Percentiles rank a stretch among this genome's conserved stretches.
Conservation (phyloP, 495 filamentous ascomycete genomes). For the Bryoglossum gracile region DNA sequence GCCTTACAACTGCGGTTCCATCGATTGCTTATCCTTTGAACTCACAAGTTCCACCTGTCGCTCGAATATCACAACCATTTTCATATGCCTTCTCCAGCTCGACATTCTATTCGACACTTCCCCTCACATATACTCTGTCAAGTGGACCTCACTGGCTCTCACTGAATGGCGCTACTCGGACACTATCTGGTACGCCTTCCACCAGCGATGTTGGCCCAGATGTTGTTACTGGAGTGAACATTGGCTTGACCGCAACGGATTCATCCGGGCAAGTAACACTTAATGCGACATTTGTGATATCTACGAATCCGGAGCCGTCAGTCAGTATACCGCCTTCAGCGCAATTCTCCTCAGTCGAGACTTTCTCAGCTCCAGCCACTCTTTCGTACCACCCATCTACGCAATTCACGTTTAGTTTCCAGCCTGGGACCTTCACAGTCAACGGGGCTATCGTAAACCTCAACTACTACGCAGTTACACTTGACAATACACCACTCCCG, state of each 20-base stretch:
- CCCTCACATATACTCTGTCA: slow-evolving; percentile 50
- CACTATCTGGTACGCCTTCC: slow-evolving; percentile 52
- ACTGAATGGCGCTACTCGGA: slow-evolving; percentile 48
- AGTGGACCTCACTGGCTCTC: slow-evolving; percentile 58
- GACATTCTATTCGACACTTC: slow-evolving; percentile 49
- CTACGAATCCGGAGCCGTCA: slow-evolving; percentile 42
- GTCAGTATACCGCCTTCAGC: slow-evolving; percentile 17
- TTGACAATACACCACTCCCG: slow-evolving; percentile 73
- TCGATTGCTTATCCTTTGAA: slow-evolving; percentile 57
- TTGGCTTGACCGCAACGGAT: slow-evolving; percentile 47
- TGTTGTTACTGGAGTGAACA: slow-evolving; percentile 42
- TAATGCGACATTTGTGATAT: slow-evolving; percentile 50
- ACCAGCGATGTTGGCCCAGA: slow-evolving; percentile 40
- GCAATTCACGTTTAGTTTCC: slow-evolving; percentile 18
- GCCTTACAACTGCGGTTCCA: slow-evolving; percentile 27
- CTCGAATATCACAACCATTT: slow-evolving; percentile 50
- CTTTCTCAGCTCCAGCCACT: slow-evolving; percentile 17
- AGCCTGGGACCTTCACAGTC: slow-evolving; percentile 16
- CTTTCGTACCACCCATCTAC: slow-evolving; percentile 19
- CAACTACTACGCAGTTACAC: slow-evolving; percentile 69
- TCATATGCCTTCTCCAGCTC: slow-evolving; percentile 54
- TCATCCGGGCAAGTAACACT: slow-evolving; percentile 41
- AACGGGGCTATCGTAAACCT: slow-evolving; percentile 25
- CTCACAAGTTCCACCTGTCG: slow-evolving; percentile 65
- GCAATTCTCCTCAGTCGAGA: slow-evolving; percentile 12